Conservation (phyloP, 129 eudicot genomes). For the Flaveria ramosissima region DNA sequence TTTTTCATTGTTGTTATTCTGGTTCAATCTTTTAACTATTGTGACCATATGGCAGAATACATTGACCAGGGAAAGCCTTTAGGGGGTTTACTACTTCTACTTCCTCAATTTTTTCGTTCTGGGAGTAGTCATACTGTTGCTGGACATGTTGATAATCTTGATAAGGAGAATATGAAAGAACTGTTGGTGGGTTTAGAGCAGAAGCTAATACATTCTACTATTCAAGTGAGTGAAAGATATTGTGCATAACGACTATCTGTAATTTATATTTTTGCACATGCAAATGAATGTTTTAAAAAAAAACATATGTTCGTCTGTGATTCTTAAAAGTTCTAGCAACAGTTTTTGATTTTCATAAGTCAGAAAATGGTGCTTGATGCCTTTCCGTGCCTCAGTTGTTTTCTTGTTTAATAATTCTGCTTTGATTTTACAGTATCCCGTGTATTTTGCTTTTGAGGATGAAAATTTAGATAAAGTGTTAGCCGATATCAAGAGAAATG, state of each 20-base stretch:
- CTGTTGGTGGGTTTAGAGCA: conserved; percentile 64
- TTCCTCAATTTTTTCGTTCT: conserved; percentile 63
- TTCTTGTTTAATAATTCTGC: not conserved
- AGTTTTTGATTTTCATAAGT: not conserved
- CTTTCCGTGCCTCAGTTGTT: not conserved
- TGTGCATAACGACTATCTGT: not conserved
- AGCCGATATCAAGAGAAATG: conserved; percentile 77
- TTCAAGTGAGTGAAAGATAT: conserved; percentile 60
- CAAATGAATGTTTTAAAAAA: not conserved
- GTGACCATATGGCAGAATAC: conserved; percentile 55
- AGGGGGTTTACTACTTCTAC: conserved; percentile 85
- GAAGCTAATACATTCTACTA: conserved; percentile 67
- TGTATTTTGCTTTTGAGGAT: conserved; percentile 92
- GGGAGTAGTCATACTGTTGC: conserved; percentile 38
- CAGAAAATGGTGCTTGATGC: conserved; percentile 7
- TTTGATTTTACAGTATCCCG: conserved; percentile 73
- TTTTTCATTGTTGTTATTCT: not conserved
- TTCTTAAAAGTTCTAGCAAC: conserved; percentile 17
- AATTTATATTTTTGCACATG: not conserved
- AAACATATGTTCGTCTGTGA: not conserved
- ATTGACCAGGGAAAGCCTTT: conserved; percentile 78
- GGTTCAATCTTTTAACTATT: conserved; percentile 10
- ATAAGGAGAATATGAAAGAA: conserved; percentile 40
- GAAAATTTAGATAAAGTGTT: conserved; percentile 67
- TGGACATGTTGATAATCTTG: conserved; percentile 42